Conservation (phyloP, 345 rosid species). For the Capsella bursapastoris region DNA sequence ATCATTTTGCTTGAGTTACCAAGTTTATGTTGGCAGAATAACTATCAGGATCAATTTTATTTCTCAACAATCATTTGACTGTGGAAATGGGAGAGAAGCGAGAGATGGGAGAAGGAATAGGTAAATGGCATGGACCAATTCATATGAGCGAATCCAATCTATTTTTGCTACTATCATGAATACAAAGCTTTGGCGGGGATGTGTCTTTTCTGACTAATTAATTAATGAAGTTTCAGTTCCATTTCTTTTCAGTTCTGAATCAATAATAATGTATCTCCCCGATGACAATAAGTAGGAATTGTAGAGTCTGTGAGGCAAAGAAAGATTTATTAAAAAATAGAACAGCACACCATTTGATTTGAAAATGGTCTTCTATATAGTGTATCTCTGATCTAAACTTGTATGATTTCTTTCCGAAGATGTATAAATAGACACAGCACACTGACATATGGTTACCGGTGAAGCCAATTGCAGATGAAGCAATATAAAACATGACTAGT, state of each 20-base stretch:
- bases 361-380: conserved; percentile 4
- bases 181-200: conserved; percentile 3
- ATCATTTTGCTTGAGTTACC: not conserved
- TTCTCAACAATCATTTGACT: no score
- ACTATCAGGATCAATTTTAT: no score
- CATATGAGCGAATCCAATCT: not conserved
- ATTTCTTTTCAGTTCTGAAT: not conserved
- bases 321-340: not conserved
- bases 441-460: not conserved
- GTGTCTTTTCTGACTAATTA: not conserved
- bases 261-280: not conserved
- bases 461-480: conserved; percentile 30
- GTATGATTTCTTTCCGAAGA: not conserved
- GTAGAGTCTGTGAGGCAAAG: not conserved
- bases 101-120: conserved; percentile 10
- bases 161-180: conserved; percentile 1
- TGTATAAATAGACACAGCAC: conserved; percentile 21
- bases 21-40: not conserved
- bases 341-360: not conserved
- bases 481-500: conserved; percentile 13
- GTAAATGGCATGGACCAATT: conserved; percentile 8
- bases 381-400: not conserved
- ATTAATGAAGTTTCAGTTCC: not conserved
- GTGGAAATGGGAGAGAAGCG: not conserved
- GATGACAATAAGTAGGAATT: not conserved